Percentiles rank a stretch among this genome's conserved stretches.
Conservation (phyloP, 768 basidiomycete species). For the Rhizopogon rudus region DNA sequence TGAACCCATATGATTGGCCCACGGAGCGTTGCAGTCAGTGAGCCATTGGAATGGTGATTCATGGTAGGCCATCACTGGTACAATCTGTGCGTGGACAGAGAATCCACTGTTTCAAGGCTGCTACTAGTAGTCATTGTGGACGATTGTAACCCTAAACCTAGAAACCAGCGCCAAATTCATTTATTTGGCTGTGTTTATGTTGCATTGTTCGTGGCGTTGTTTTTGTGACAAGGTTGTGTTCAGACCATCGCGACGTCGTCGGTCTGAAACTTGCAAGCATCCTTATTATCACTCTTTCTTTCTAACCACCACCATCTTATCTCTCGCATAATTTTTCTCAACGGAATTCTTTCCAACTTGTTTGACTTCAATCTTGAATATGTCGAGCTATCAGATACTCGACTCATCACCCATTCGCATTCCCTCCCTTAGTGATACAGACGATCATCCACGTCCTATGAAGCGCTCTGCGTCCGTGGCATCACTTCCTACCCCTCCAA, state of each 20-base stretch:
- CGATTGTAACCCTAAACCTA: too few species aligned
- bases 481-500: constrained; percentile 63
- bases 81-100: too few species aligned
- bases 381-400: constrained; percentile 30
- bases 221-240: background rate
- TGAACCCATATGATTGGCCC: too few species aligned
- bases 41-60: too few species aligned
- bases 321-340: background rate
- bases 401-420: constrained; percentile 25
- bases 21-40: too few species aligned
- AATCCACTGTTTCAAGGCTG: too few species aligned
- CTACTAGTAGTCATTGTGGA: too few species aligned
- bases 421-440: constrained; percentile 10
- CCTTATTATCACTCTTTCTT: background rate
- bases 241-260: background rate
- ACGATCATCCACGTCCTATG: constrained; percentile 29
- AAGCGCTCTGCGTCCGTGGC: constrained; percentile 63
- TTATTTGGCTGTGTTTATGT: background rate
- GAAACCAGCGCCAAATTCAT: too few species aligned
- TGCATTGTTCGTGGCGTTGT: background rate
- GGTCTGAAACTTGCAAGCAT: background rate
- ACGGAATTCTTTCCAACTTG: background rate
- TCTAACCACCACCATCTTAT: constrained; percentile 1
- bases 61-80: too few species aligned
- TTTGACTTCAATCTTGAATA: constrained; percentile 5